Conservation (phyloP, 2,329 filamentous ascomycete genomes). For the Aspergillus melleus region DNA sequence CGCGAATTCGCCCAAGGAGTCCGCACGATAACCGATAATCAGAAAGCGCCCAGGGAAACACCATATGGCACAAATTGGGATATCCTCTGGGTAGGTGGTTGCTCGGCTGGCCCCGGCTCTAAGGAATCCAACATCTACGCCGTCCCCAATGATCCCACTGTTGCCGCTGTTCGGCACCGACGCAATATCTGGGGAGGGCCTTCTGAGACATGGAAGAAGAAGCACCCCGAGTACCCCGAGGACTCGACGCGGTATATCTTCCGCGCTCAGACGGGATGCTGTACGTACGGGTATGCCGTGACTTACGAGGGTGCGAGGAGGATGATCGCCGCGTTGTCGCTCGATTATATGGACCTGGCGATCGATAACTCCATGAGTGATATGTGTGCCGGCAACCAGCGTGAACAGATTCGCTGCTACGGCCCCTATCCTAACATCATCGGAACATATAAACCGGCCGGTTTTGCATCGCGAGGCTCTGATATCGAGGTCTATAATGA, state of each 20-base stretch:
- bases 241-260: conserved; percentile 42
- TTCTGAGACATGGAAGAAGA: conserved; percentile 19
- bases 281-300: conserved; percentile 42
- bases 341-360: conserved; percentile 27
- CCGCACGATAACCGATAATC: conserved; percentile 30
- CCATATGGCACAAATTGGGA: conserved; percentile 57
- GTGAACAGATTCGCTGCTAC: conserved; percentile 33
- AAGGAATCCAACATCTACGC: conserved; percentile 31
- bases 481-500: conserved; percentile 27
- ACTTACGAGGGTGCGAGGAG: conserved; percentile 38
- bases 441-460: conserved; percentile 47
- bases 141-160: conserved; percentile 34
- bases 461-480: conserved; percentile 29
- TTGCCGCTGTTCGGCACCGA: conserved; percentile 13
- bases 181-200: conserved; percentile 23
- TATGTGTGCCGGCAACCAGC: conserved; percentile 46
- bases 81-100: conserved; percentile 54
- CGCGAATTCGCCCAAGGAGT: conserved; percentile 36
- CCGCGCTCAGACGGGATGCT: conserved; percentile 32
- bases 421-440: conserved; percentile 50
- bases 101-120: conserved; percentile 34
- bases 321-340: conserved; percentile 33
- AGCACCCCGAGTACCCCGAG: conserved; percentile 16
- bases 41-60: conserved; percentile 28
- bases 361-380: conserved; percentile 49